phyloP scores from a whole-genome alignment of 352 stramenopile species.

The Phytophthora lateralis region DNA sequence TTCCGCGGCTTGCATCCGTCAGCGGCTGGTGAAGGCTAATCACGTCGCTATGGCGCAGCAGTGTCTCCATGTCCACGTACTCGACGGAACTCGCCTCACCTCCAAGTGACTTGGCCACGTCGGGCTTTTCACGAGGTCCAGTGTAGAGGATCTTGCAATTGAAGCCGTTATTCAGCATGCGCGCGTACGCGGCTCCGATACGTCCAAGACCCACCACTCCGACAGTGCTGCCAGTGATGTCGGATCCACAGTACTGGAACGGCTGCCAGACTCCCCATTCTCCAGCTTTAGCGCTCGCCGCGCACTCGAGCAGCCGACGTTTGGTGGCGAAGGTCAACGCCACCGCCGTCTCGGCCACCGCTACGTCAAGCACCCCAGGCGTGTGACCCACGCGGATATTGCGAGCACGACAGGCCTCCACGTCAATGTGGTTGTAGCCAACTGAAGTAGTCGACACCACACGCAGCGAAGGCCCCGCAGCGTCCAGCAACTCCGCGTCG shows the following conservation, averaged over 20 bases:
- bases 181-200: conserved; percentile 84
- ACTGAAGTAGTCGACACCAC: conserved; percentile 87
- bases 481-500: conserved; percentile 60
- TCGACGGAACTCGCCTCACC: conserved; percentile 44
- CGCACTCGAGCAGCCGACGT: conserved; percentile 60
- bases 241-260: conserved; percentile 75
- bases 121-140: conserved; percentile 65
- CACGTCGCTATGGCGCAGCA: conserved; percentile 81
- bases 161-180: conserved; percentile 80
- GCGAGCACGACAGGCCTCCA: conserved; percentile 65
- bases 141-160: conserved; percentile 83
- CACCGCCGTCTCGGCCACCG: conserved; percentile 73
- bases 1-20: conserved; percentile 61
- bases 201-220: conserved; percentile 81
- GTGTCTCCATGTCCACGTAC: conserved; percentile 75
- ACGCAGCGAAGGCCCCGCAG: conserved; percentile 52
- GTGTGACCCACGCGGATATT: conserved; percentile 84
- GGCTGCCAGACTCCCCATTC: conserved; percentile 81
- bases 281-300: conserved; percentile 74
- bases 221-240: conserved; percentile 68
- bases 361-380: conserved; percentile 83
- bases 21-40: conserved; percentile 86
- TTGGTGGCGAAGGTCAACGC: conserved; percentile 69
- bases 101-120: conserved; percentile 40
- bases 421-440: conserved; percentile 90